phyloP scores from a whole-genome alignment of 306 rosid species.

The Luffa aegyptiaca region DNA sequence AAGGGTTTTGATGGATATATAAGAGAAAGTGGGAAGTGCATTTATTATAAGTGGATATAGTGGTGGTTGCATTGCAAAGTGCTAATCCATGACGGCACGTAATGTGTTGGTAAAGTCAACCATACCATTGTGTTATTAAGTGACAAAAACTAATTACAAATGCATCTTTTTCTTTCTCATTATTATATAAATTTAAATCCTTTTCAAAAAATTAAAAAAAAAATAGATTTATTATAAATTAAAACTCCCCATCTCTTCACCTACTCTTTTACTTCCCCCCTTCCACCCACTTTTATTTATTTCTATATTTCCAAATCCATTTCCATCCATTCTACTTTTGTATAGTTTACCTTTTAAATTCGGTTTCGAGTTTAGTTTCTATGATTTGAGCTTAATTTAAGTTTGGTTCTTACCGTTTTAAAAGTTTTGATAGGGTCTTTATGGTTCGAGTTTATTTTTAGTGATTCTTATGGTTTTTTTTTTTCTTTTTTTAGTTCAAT shows the following conservation, averaged over 20 bases:
- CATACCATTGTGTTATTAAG: neutral
- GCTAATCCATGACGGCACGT: constrained; percentile 60
- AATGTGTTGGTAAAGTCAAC: constrained; percentile 31
- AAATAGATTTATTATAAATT: no score
- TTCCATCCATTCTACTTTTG: neutral
- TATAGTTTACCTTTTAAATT: no score
- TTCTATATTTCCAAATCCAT: neutral
- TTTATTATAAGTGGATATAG: constrained; percentile 1
- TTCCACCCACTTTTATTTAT: neutral
- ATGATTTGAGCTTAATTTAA: no score
- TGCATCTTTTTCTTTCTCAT: neutral
- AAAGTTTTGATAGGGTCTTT: neutral
- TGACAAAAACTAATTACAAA: neutral
- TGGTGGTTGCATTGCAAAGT: constrained; percentile 2
- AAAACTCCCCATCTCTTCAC: neutral
- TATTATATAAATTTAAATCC: neutral
- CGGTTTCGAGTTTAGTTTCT: no score
- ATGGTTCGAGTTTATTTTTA: no score
- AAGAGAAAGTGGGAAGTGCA: constrained; percentile 15
- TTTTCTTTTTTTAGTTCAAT: no score
- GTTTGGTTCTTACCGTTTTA: neutral
- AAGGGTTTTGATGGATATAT: no score
- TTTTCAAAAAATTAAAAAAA: no score
- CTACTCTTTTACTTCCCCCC: neutral
- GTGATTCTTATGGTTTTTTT: no score